phyloP scores from a whole-genome alignment of 2,329 filamentous ascomycete species.

The Exophiala spinifera region DNA sequence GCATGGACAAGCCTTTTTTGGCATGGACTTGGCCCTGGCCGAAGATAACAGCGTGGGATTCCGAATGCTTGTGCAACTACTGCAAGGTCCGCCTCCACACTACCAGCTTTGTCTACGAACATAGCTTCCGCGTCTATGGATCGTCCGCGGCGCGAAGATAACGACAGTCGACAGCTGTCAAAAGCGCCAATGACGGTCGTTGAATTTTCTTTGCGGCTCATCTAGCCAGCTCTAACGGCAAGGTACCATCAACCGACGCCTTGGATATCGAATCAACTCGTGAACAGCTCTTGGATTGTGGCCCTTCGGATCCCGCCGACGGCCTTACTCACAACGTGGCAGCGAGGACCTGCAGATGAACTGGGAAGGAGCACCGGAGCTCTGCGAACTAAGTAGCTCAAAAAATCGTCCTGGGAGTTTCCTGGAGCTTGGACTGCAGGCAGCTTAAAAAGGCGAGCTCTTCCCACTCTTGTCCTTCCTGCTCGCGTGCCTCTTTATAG shows the following conservation, averaged over 20 bases:
- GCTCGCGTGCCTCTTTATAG: slow-evolving; percentile 5
- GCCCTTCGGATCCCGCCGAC: neutral
- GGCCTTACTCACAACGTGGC: neutral
- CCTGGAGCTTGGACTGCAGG: neutral
- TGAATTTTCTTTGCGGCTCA: neutral
- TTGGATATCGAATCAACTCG: neutral
- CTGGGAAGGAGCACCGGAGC: neutral
- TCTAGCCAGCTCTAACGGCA: neutral
- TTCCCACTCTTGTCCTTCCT: slow-evolving; percentile 5
- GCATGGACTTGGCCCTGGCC: slow-evolving; percentile 1
- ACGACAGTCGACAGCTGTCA: neutral
- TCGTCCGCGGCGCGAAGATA: slow-evolving; percentile 4
- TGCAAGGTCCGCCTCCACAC: no score
- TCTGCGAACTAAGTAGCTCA: neutral
- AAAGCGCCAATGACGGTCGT: slow-evolving; percentile 4
- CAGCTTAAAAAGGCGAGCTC: slow-evolving; percentile 10
- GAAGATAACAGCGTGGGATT: slow-evolving; percentile 7
- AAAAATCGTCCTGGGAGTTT: neutral
- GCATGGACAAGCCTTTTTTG: neutral
- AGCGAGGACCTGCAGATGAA: neutral
- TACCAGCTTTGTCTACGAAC: neutral
- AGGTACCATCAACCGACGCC: neutral
- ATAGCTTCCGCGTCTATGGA: neutral
- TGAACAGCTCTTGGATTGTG: neutral
- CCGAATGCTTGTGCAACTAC: neutral